Evolutionary conservation across 2,329 filamentous ascomycete genomes (phyloP).

Genomic region (Lasiodiplodia gonubiensis): DNA sequence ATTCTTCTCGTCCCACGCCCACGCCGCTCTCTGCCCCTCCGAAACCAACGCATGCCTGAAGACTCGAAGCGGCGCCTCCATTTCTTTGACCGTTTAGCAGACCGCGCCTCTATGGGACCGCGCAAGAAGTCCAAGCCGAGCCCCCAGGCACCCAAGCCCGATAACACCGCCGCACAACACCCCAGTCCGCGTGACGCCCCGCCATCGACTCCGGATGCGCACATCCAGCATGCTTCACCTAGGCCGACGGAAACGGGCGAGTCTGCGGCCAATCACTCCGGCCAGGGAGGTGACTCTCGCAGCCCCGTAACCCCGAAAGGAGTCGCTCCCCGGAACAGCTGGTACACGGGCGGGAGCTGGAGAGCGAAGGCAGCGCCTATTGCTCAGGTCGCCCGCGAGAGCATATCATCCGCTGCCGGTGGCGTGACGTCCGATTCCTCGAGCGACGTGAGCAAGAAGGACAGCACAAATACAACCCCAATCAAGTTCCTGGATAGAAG

Average conservation of each 20-base stretch:
- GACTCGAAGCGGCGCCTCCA: constrained; percentile 29
- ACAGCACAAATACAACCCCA: constrained; percentile 39
- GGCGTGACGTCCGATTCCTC: constrained; percentile 51
- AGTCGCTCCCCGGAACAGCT: constrained; percentile 39
- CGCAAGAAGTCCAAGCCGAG: constrained; percentile 52
- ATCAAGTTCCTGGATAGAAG: constrained; percentile 49
- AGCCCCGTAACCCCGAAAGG: constrained; percentile 32
- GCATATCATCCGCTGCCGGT: constrained; percentile 51
- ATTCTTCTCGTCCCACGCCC: constrained; percentile 15
- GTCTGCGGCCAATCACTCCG: background rate
- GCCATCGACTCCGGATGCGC: background rate
- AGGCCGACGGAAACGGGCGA: background rate
- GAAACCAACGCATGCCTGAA: constrained; percentile 20
- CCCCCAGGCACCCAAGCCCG: constrained; percentile 39
- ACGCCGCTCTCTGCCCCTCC: constrained; percentile 27
- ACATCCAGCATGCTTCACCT: background rate
- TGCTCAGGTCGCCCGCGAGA: constrained; percentile 54
- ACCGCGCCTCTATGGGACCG: constrained; percentile 43
- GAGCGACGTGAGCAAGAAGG: constrained; percentile 38
- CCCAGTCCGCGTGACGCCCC: constrained; percentile 3
- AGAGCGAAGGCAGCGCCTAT: constrained; percentile 53
- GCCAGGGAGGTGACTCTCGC: constrained; percentile 25
- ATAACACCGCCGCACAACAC: constrained; percentile 17
- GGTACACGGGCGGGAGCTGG: constrained; percentile 55
- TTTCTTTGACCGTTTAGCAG: constrained; percentile 30